These are phyloP conservation scores for Scheffersomyces parashehatae DNA, from an alignment of 1,139 yeast genomes.

Conservation along the genomic window DNA sequence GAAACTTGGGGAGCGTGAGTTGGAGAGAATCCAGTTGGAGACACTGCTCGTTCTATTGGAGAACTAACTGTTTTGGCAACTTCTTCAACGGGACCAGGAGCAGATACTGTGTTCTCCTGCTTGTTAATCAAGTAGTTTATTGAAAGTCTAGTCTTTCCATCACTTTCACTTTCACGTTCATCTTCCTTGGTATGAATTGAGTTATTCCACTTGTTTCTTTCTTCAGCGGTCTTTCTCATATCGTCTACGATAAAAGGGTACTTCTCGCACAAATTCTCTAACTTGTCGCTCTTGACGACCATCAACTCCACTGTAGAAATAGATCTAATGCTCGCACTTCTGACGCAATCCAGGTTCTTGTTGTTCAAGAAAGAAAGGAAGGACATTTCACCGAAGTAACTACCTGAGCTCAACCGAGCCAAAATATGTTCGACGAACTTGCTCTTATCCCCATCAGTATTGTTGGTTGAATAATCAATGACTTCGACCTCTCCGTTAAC, in stretches of 20 bases:
- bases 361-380: slow-evolving; percentile 53
- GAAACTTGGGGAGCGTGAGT: neutral
- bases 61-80: no score
- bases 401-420: slow-evolving; percentile 62
- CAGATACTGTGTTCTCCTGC: neutral
- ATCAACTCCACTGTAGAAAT: slow-evolving; percentile 60
- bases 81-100: no score
- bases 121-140: slow-evolving; percentile 23
- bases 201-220: slow-evolving; percentile 33
- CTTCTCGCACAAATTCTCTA: slow-evolving; percentile 52
- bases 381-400: slow-evolving; percentile 78
- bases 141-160: slow-evolving; percentile 14
- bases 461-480: slow-evolving; percentile 36
- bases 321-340: slow-evolving; percentile 67
- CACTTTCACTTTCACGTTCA: slow-evolving; percentile 1
- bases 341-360: slow-evolving; percentile 22
- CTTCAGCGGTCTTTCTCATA: slow-evolving; percentile 60
- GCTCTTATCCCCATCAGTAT: slow-evolving; percentile 6
- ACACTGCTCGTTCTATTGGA: no score
- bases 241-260: slow-evolving; percentile 62
- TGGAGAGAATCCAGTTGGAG: no score
- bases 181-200: slow-evolving; percentile 9
- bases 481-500: slow-evolving; percentile 74
- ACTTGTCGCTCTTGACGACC: slow-evolving; percentile 53
- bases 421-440: slow-evolving; percentile 36